These are phyloP conservation scores for Plectosphaerella sp. DNA, from an alignment of 2,329 filamentous ascomycete species.

Conservation along the genomic window DNA sequence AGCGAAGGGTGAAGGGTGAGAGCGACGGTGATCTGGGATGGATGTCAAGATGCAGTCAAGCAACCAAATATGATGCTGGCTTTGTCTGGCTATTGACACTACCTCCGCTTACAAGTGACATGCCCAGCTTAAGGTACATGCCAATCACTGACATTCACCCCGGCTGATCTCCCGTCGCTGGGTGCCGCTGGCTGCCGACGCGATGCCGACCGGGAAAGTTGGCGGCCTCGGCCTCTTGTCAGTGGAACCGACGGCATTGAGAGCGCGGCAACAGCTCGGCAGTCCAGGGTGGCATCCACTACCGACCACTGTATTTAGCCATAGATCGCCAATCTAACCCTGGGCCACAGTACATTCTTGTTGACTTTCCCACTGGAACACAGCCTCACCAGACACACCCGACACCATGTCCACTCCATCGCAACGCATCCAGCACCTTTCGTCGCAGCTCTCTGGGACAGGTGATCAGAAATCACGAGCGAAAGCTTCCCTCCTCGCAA, in stretches of 20 bases:
- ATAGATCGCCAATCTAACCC: background rate
- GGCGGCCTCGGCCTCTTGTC: background rate
- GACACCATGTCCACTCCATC: background rate
- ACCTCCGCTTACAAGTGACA: no score
- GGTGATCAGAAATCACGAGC: background rate
- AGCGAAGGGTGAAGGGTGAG: background rate
- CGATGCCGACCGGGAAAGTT: background rate
- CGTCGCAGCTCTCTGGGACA: background rate
- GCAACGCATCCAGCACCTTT: background rate
- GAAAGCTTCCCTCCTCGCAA: conserved; percentile 61
- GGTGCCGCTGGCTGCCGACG: background rate
- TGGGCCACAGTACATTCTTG: background rate
- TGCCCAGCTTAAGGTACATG: no score
- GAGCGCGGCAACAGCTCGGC: background rate
- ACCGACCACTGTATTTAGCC: background rate
- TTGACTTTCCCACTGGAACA: background rate
- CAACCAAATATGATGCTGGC: no score
- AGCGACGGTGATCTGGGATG: background rate
- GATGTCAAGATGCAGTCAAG: background rate
- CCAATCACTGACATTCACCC: background rate
- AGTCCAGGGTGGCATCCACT: background rate
- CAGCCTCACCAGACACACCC: background rate
- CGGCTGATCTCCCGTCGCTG: background rate
- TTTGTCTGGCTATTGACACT: no score
- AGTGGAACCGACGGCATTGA: background rate